Base-by-base conservation (phyloP, 2,329 filamentous ascomycete species). In the Ceratocystis lukuohia region DNA sequence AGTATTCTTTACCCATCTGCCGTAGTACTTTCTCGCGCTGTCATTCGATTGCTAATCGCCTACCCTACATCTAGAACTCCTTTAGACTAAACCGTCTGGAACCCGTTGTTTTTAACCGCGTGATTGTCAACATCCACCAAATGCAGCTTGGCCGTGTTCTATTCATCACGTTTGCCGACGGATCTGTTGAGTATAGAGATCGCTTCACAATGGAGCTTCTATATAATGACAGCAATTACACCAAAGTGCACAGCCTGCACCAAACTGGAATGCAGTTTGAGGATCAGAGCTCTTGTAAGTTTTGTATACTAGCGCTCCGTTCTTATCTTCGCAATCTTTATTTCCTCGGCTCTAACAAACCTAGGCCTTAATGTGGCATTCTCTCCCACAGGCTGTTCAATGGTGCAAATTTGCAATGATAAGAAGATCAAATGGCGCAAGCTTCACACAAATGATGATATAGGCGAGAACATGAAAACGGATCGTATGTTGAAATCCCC, bases 101-200 rank as follows among this genome's bases (percentile, higher is more conserved):
- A 1, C 85, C 93, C 62, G 79, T 89, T 6, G 75, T 84, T 17
- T 77, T 88, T 53, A 78, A 88, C 41, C 84, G 88, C 70, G 80
- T 88, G 28, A 78, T 92, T 1, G 75, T 96, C 48, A 83, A 84
- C 0, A 78, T 94, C 37, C 82, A 87, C 61, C 78, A 84, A 1
- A 79, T 88, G 20, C 87, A 88, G 70, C 84, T 87, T 68, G 88
- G 88, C 62, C 90, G 85, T 67, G 80, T 88, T 1, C 69, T 96
- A 1, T 85, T 87, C 37, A 79, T 96, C 67, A 82, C 82, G 30
- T 89, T 89, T 71, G 88, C 88, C 69, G 91, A 96, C 73, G 89
- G 92, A 10, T 88, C 85, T 0, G 79, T 95, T 2, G 87, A 94
- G 70, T 89, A 93, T 74, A 84, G 89, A 66, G 88, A 95, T 72